Percentiles rank a stretch among this genome's conserved stretches.
These are phyloP conservation scores for Falciphora oryzae DNA, from an alignment of 2,329 filamentous ascomycete genomes.

Conservation along the genomic window DNA sequence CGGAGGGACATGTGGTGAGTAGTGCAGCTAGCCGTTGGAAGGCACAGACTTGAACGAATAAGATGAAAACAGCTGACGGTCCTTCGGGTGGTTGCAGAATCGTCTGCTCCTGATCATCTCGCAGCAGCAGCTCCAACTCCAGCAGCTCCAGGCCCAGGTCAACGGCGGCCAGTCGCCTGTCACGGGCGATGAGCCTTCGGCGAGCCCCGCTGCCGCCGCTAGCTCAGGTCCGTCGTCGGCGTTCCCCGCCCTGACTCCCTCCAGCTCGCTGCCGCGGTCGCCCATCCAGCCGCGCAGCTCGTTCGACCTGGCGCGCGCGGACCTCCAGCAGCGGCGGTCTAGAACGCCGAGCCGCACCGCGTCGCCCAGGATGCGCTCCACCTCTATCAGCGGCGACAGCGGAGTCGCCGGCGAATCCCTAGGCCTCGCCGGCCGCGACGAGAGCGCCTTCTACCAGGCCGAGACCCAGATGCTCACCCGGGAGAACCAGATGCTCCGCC, in stretches of 20 bases:
- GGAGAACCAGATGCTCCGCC: conserved; percentile 78
- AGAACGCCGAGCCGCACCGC: conserved; percentile 53
- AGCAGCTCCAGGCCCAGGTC: conserved; percentile 47
- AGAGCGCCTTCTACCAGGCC: conserved; percentile 74
- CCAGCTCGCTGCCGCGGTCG: conserved; percentile 45
- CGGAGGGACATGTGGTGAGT: conserved; percentile 68
- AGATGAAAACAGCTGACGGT: conserved; percentile 5
- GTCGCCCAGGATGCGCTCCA: conserved; percentile 50
- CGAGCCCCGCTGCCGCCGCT: conserved; percentile 19
- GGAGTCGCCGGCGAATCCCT: conserved; percentile 42
- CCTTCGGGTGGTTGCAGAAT: conserved; percentile 43
- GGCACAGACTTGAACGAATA: not conserved
- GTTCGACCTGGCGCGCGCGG: conserved; percentile 51
- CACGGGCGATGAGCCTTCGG: conserved; percentile 25
- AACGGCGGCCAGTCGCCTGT: conserved; percentile 30
- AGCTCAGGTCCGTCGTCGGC: conserved; percentile 29
- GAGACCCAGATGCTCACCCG: conserved; percentile 72
- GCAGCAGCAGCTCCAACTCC: conserved; percentile 65
- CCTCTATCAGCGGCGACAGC: conserved; percentile 53
- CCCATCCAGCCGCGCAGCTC: conserved; percentile 50
- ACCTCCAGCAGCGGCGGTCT: conserved; percentile 43
- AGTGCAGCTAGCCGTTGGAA: not conserved
- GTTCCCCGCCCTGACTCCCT: conserved; percentile 28
- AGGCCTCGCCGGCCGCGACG: conserved; percentile 61
- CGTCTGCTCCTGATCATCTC: conserved; percentile 72